These are phyloP conservation scores for Rhipidocladum racemiflorum DNA, from an alignment of 176 grass and related monocot genomes.

Conservation along the genomic window DNA sequence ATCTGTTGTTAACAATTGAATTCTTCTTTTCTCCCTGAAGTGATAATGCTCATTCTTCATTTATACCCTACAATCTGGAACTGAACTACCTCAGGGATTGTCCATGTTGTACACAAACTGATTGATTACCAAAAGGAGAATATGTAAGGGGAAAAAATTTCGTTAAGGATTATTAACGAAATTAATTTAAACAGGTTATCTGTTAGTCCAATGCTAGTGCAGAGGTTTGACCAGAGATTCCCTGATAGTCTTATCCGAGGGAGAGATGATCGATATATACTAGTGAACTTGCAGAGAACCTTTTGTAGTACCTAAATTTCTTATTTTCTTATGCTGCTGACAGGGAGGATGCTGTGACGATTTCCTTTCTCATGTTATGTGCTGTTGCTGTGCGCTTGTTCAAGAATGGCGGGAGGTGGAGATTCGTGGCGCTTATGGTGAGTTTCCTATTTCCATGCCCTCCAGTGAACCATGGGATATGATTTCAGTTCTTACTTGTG, in stretches of 20 bases:
- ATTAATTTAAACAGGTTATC: background rate
- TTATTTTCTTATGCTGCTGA: background rate
- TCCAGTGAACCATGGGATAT: background rate
- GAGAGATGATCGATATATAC: background rate
- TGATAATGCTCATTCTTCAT: constrained; percentile 11
- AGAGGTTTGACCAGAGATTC: background rate
- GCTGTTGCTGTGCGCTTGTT: constrained; percentile 94
- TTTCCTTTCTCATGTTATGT: constrained; percentile 92
- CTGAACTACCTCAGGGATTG: background rate
- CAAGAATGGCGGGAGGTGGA: constrained; percentile 98
- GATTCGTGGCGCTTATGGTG: constrained; percentile 70
- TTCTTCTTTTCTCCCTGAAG: background rate
- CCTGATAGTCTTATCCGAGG: background rate
- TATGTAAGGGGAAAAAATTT: background rate
- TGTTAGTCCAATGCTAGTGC: background rate
- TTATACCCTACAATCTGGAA: background rate
- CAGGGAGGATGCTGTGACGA: constrained; percentile 93
- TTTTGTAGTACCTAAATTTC: background rate
- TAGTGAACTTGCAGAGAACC: background rate
- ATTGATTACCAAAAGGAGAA: background rate
- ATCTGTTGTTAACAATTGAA: constrained; percentile 3
- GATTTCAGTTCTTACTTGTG: background rate
- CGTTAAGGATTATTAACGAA: background rate
- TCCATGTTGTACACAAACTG: background rate
- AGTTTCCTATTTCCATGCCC: background rate